These are phyloP conservation scores for Suillus alpinus DNA, from an alignment of 768 basidiomycete species.

Conservation along the genomic window DNA sequence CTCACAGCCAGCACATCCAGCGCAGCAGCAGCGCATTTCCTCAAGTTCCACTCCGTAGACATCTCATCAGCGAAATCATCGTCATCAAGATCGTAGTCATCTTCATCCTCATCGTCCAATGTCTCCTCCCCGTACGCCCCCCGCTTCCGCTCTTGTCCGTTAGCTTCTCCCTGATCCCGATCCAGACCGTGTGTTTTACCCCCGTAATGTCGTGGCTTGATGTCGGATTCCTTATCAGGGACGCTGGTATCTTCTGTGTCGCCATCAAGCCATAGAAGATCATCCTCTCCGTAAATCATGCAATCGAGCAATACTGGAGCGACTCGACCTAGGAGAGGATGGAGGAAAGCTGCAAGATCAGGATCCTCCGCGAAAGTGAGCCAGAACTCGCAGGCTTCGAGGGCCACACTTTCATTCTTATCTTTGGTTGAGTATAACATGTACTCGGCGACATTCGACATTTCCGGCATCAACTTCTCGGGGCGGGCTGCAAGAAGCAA, in stretches of 20 bases:
- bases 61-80: constrained; percentile 91
- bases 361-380: constrained; percentile 96
- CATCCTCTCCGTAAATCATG: constrained; percentile 96
- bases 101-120: constrained; percentile 82
- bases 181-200: constrained; percentile 83
- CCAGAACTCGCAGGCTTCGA: constrained; percentile 99
- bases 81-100: constrained; percentile 83
- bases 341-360: constrained; percentile 78
- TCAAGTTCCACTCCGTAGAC: constrained; percentile 97
- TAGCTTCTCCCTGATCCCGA: constrained; percentile 47
- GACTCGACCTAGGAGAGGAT: constrained; percentile 85
- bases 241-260: constrained; percentile 87
- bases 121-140: constrained; percentile 82
- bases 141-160: constrained; percentile 36
- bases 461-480: constrained; percentile 95
- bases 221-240: constrained; percentile 92
- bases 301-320: constrained; percentile 94
- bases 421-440: constrained; percentile 99
- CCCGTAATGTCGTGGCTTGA: constrained; percentile 93
- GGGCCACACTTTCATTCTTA: constrained; percentile 92
- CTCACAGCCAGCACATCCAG: constrained; percentile 94
- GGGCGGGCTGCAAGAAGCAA: constrained; percentile 89
- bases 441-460: constrained; percentile 93
- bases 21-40: constrained; percentile 97
- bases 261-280: constrained; percentile 90